phyloP scores from a whole-genome alignment of 805 yeast species.

The Yarrowia sp. region DNA sequence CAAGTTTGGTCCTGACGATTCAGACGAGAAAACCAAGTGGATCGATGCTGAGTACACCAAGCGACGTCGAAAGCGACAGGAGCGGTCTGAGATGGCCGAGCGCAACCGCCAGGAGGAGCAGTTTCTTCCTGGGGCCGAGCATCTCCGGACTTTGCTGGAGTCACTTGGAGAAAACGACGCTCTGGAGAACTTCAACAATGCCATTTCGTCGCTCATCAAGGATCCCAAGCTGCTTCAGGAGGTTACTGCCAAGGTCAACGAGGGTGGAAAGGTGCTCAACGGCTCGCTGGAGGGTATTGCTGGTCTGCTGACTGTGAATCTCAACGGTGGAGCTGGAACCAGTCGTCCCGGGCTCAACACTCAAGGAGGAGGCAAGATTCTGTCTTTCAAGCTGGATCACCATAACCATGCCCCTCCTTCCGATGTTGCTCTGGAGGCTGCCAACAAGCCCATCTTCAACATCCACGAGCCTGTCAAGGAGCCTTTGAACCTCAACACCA shows the following conservation, averaged over 20 bases:
- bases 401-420: neutral
- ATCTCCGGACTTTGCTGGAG: conserved; percentile 35
- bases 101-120: conserved; percentile 4
- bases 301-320: conserved; percentile 13
- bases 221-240: conserved; percentile 35
- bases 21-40: conserved; percentile 60
- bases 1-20: conserved; percentile 61
- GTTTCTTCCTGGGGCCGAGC: conserved; percentile 28
- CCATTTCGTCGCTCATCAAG: conserved; percentile 33
- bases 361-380: conserved; percentile 15
- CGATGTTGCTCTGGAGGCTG: conserved; percentile 8
- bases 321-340: neutral
- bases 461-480: conserved; percentile 22
- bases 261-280: conserved; percentile 17
- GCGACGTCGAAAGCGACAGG: conserved; percentile 59
- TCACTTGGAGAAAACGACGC: conserved; percentile 33
- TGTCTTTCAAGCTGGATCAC: conserved; percentile 25
- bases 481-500: neutral
- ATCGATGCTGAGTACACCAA: conserved; percentile 66
- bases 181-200: conserved; percentile 33
- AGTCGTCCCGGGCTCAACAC: neutral
- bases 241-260: conserved; percentile 31
- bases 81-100: conserved; percentile 38
- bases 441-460: conserved; percentile 23
- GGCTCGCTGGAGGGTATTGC: conserved; percentile 25